These are phyloP conservation scores for Malus sieversii DNA, from an alignment of 306 rosid species.

Conservation along the genomic window DNA sequence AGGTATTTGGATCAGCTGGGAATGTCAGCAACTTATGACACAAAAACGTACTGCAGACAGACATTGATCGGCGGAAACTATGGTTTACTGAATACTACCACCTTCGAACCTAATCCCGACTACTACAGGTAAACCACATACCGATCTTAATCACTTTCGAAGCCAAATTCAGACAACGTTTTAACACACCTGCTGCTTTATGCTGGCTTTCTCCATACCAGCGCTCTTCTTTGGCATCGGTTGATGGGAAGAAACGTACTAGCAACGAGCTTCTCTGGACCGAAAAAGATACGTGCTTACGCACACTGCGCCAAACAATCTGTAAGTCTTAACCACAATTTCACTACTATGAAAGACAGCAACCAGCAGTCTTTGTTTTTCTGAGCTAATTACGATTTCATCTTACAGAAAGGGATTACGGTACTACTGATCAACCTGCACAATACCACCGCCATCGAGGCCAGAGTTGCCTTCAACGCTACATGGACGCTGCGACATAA, in stretches of 20 bases:
- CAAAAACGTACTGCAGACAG: conserved; percentile 89
- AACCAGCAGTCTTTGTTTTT: not conserved
- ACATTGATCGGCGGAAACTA: conserved; percentile 86
- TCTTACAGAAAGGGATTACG: conserved; percentile 70
- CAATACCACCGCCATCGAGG: conserved; percentile 36
- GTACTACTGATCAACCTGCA: conserved; percentile 68
- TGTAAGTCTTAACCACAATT: conserved; percentile 37
- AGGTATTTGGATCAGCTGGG: conserved; percentile 98
- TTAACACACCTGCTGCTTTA: not conserved
- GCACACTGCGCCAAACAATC: conserved; percentile 85
- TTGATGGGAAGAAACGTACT: conserved; percentile 79
- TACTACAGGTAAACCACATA: conserved; percentile 38
- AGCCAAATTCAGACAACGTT: not conserved
- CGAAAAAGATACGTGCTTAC: conserved; percentile 63
- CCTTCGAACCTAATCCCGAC: conserved; percentile 79
- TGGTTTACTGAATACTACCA: conserved; percentile 62
- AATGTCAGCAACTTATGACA: conserved; percentile 71
- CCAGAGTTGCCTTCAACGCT: conserved; percentile 21
- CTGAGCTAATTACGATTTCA: conserved; percentile 15
- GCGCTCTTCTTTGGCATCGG: conserved; percentile 89
- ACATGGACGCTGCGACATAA: conserved; percentile 21
- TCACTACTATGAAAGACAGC: not conserved
- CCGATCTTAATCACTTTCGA: not conserved
- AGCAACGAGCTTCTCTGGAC: conserved; percentile 51
- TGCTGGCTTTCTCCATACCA: conserved; percentile 22